phyloP scores from a whole-genome alignment of 257 asterid genomes.

The Thymus mandschuricus region DNA sequence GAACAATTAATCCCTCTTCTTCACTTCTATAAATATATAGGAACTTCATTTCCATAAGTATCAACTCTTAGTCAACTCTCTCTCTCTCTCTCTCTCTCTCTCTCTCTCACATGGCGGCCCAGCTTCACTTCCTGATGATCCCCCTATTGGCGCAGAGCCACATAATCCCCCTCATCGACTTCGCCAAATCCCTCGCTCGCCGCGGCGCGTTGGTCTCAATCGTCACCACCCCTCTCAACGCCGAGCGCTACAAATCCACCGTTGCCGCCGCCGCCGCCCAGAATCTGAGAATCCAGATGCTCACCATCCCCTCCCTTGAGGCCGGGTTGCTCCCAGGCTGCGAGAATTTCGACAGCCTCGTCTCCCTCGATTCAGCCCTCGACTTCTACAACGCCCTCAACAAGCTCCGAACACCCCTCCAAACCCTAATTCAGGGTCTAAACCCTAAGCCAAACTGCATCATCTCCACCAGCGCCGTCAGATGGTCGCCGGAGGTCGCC shows the following conservation, averaged over 20 bases:
- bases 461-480: slow-evolving; percentile 49
- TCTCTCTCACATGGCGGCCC: background rate
- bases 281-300: slow-evolving; percentile 37
- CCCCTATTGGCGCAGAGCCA: slow-evolving; percentile 70
- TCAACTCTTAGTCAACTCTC: no score
- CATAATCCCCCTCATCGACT: slow-evolving; percentile 60
- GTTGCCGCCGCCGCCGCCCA: slow-evolving; percentile 15
- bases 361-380: slow-evolving; percentile 31
- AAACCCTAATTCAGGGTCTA: slow-evolving; percentile 34
- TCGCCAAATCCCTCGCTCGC: slow-evolving; percentile 50
- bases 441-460: slow-evolving; percentile 55
- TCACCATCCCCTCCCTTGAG: slow-evolving; percentile 48
- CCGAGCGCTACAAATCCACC: slow-evolving; percentile 32
- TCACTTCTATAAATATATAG: no score
- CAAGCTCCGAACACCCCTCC: slow-evolving; percentile 41
- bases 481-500: slow-evolving; percentile 53
- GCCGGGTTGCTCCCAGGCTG: slow-evolving; percentile 63
- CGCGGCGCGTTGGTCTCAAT: slow-evolving; percentile 47
- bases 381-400: slow-evolving; percentile 44
- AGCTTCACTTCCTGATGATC: slow-evolving; percentile 55
- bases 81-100: no score
- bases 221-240: slow-evolving; percentile 55
- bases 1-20: no score
- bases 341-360: slow-evolving; percentile 56
- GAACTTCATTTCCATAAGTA: no score